Percentiles rank a stretch among this genome's conserved stretches.
Evolutionary conservation across 2,329 filamentous ascomycete genomes (phyloP).

Genomic region (Xylariales sp.): DNA sequence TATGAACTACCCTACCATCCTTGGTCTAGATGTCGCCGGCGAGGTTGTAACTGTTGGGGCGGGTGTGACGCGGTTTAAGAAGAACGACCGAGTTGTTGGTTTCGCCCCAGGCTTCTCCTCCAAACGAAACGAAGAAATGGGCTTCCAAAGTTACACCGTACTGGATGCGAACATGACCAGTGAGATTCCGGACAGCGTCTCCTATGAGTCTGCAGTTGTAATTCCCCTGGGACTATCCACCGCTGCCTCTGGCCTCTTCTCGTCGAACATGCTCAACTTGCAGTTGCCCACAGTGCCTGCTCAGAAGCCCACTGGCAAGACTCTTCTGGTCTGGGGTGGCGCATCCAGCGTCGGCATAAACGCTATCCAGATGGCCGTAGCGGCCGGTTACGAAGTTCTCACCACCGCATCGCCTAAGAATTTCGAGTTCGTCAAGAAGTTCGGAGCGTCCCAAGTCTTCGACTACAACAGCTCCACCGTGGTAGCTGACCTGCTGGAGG

Average conservation of each 20-base stretch:
- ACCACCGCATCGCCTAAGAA: conserved; percentile 33
- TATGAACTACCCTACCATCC: neutral
- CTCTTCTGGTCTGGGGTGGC: conserved; percentile 26
- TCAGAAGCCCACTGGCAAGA: conserved; percentile 20
- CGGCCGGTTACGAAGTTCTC: conserved; percentile 37
- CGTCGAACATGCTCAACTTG: conserved; percentile 15
- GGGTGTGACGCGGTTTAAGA: neutral
- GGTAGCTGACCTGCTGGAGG: conserved; percentile 18
- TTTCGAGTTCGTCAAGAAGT: conserved; percentile 27
- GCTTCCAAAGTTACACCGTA: conserved; percentile 25
- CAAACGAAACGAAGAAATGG: conserved; percentile 6
- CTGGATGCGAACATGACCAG: conserved; percentile 17
- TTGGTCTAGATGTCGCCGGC: neutral
- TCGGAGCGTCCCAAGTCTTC: conserved; percentile 33
- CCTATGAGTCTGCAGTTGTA: conserved; percentile 23
- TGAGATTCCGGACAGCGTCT: conserved; percentile 20
- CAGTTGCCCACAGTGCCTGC: conserved; percentile 15
- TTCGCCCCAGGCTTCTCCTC: conserved; percentile 4
- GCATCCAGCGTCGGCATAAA: conserved; percentile 38
- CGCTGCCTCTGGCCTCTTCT: conserved; percentile 23
- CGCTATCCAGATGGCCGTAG: conserved; percentile 36
- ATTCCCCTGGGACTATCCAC: conserved; percentile 24
- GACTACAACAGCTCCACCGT: conserved; percentile 29
- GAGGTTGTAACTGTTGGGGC: conserved; percentile 2
- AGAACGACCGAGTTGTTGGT: conserved; percentile 1